Percentiles rank a stretch among this genome's conserved stretches.
These are phyloP conservation scores for Rhizopogon vesiculosus DNA, from an alignment of 768 basidiomycete genomes.

Conservation along the genomic window DNA sequence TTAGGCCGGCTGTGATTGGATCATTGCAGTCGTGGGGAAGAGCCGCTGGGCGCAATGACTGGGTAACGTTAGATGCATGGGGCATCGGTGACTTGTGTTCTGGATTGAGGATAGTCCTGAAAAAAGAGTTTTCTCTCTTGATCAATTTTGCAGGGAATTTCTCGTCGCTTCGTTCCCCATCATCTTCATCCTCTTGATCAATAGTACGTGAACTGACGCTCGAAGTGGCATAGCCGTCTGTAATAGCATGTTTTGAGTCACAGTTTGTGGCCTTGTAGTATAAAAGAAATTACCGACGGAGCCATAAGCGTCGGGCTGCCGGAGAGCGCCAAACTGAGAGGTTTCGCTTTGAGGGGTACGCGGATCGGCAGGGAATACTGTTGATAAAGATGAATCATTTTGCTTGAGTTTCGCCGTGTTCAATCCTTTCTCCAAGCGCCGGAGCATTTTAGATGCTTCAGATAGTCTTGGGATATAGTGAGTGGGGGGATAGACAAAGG, in stretches of 20 bases:
- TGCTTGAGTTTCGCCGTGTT: slow-evolving; percentile 75
- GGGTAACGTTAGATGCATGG: slow-evolving; percentile 30
- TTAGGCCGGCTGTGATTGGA: slow-evolving; percentile 66
- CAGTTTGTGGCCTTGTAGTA: background rate
- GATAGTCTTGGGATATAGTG: slow-evolving; percentile 54
- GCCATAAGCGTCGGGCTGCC: slow-evolving; percentile 24
- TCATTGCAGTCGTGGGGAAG: slow-evolving; percentile 45
- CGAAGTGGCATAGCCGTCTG: slow-evolving; percentile 13
- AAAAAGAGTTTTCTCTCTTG: slow-evolving; percentile 74
- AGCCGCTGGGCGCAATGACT: slow-evolving; percentile 28
- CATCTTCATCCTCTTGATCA: slow-evolving; percentile 59
- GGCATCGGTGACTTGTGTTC: slow-evolving; percentile 41
- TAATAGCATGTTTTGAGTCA: slow-evolving; percentile 1
- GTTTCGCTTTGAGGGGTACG: slow-evolving; percentile 17
- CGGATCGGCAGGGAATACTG: slow-evolving; percentile 27
- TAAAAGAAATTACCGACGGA: slow-evolving; percentile 16
- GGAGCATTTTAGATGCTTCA: slow-evolving; percentile 86
- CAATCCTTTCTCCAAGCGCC: slow-evolving; percentile 79
- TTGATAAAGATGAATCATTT: slow-evolving; percentile 27
- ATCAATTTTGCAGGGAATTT: slow-evolving; percentile 77
- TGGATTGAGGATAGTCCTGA: slow-evolving; percentile 79
- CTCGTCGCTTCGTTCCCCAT: slow-evolving; percentile 56
- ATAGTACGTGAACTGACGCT: slow-evolving; percentile 18
- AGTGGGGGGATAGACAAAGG: background rate
- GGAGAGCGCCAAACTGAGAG: slow-evolving; percentile 23